Conservation (phyloP, 2,329 filamentous ascomycete species). For the Trichophyton simii region DNA sequence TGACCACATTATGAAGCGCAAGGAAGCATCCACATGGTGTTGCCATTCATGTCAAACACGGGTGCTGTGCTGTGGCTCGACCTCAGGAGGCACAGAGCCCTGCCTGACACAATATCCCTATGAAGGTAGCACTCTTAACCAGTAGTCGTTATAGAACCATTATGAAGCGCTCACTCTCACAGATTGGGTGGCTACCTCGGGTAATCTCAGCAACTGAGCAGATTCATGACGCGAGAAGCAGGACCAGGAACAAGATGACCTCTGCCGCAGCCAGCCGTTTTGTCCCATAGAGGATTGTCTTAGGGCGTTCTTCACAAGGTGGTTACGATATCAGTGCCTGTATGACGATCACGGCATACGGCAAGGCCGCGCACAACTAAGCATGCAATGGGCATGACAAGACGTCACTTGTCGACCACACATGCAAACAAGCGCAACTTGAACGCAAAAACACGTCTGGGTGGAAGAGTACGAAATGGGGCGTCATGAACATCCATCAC, state of each 20-base stretch:
- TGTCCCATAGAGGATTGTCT: not conserved
- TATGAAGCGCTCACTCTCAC: not conserved
- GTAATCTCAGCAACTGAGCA: not conserved
- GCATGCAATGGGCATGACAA: not conserved
- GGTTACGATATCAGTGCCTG: not conserved
- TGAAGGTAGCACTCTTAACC: too few species aligned
- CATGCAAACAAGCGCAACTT: not conserved
- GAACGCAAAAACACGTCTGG: not conserved
- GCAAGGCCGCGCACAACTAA: not conserved
- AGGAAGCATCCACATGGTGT: not conserved
- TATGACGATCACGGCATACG: slow-evolving; percentile 3
- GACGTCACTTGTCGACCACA: not conserved
- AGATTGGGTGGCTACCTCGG: not conserved
- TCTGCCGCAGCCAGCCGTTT: not conserved
- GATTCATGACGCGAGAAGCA: not conserved
- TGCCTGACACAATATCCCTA: not conserved
- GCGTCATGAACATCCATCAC: not conserved
- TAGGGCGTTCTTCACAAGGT: not conserved
- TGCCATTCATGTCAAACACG: not conserved
- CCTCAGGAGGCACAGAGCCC: not conserved
- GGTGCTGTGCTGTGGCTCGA: not conserved
- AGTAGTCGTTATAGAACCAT: too few species aligned
- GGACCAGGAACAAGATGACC: not conserved
- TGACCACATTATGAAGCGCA: not conserved
- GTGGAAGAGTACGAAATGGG: not conserved